Evolutionary conservation across 257 asterid species (phyloP).

Genomic region (Petunia axillaris): DNA sequence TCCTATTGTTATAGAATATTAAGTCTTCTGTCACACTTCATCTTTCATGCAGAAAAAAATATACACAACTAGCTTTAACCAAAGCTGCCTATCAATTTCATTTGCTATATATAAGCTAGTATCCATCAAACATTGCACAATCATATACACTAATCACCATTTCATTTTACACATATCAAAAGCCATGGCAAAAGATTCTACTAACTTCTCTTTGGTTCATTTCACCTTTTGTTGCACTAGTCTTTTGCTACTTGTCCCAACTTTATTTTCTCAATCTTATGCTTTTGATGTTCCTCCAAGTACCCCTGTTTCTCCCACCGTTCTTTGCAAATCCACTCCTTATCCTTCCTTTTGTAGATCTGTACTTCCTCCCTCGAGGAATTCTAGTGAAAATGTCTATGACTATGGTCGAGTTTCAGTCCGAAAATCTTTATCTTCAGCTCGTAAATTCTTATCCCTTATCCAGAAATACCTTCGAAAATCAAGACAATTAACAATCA

Average conservation of each 20-base stretch:
- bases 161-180: not conserved
- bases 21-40: not conserved
- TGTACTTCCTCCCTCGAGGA: slow-evolving; percentile 37
- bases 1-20: not conserved
- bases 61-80: not conserved
- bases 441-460: slow-evolving; percentile 51
- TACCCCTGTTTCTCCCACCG: slow-evolving; percentile 26
- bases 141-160: slow-evolving; percentile 10
- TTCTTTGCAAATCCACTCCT: slow-evolving; percentile 39
- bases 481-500: slow-evolving; percentile 41
- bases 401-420: slow-evolving; percentile 65
- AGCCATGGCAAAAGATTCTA: slow-evolving; percentile 3
- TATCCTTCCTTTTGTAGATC: slow-evolving; percentile 48
- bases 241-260: not conserved
- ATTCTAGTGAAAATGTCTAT: slow-evolving; percentile 38
- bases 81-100: not conserved
- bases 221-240: slow-evolving; percentile 21
- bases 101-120: not conserved
- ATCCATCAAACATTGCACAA: not conserved
- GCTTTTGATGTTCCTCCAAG: slow-evolving; percentile 4
- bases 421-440: slow-evolving; percentile 50
- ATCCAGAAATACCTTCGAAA: slow-evolving; percentile 43
- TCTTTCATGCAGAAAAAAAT: not conserved
- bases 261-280: slow-evolving; percentile 19
- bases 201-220: not conserved